Base-by-base conservation (phyloP, 768 basidiomycete species). In the Phlebiopsis flavidoalba region DNA sequence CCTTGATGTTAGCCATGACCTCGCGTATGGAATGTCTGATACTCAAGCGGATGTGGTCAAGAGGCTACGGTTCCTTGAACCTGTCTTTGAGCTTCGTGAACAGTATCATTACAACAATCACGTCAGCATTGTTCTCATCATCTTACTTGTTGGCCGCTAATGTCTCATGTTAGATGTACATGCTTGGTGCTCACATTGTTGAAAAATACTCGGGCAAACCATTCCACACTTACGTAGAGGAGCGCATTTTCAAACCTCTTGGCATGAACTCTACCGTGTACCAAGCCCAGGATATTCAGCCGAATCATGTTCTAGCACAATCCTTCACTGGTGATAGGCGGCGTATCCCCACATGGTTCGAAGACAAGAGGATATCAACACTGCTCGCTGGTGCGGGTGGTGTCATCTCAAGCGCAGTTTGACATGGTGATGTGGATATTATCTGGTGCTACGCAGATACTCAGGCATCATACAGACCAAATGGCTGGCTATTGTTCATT, bases 391-490 rank as follows among this genome's bases (percentile, higher is more conserved):
- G 79, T 7, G 60, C 79, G 0, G 78, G 76, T 1, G 80, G 79
- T 0, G 45, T 81, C 19, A 77, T 80, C 31, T 77, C 79, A 35
- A 78, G 61, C 31, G 71, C 70, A 0, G 59, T 72, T n/a, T 17
- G 80, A 82, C 37, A 71, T 82, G 75, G 80, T 77, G 26, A 10
- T n/a, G n/a, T n/a, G n/a, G n/a, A 75, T 40, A 24, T 2, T 3
- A n/a, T 17, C 48, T 75, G 62, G 40, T 22, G 4, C 12, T 5
- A 5, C 8, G 2, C 45, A 2, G 19, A 8, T n/a, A n/a, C 19
- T 46, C 45, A 14, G 1, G 3, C n/a, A 11, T 15, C n/a, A n/a
- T 21, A 6, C 36, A 55, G 54, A 64, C 69, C 17, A 69, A 73
- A 49, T 82, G 81, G 81, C 60, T 76, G 2, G 63, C 64, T 7